Percentiles rank a stretch among this genome's conserved stretches.
These are phyloP conservation scores for Fusarium tanahbumbuense DNA, from an alignment of 2,329 filamentous ascomycete genomes.

Conservation along the genomic window DNA sequence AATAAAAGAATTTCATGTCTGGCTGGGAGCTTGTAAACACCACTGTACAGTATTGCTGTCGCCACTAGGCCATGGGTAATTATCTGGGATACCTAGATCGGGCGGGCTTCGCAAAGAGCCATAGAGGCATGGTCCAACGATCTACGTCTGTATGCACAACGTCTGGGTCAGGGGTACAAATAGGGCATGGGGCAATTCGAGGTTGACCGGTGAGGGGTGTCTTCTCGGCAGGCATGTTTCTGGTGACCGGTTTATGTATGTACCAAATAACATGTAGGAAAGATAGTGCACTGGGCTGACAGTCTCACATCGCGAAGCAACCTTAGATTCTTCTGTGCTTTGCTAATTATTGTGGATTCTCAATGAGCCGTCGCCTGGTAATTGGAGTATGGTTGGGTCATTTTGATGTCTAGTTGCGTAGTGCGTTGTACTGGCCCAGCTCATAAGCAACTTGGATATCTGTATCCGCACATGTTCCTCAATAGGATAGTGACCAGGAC, in stretches of 20 bases:
- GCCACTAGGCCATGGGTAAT: constrained; percentile 23
- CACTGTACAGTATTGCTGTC: constrained; percentile 10
- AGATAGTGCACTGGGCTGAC: neutral
- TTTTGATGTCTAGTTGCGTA: neutral
- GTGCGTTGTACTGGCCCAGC: neutral
- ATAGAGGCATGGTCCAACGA: constrained; percentile 29
- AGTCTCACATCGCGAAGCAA: neutral
- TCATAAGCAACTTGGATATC: neutral
- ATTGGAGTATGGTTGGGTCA: neutral
- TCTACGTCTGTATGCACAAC: constrained; percentile 16
- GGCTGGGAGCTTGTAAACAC: neutral
- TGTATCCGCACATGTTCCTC: neutral
- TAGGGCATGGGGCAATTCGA: constrained; percentile 39
- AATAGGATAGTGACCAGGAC: neutral
- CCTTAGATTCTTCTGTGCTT: neutral
- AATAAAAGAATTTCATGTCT: constrained; percentile 3
- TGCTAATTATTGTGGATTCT: neutral
- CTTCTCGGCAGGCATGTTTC: constrained; percentile 28
- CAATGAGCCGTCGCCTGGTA: neutral
- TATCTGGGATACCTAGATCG: constrained; percentile 2
- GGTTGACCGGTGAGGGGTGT: constrained; percentile 35
- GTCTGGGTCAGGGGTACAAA: constrained; percentile 28
- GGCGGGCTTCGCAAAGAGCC: constrained; percentile 7
- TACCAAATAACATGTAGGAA: constrained; percentile 10
- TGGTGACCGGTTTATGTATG: constrained; percentile 28